Evolutionary conservation across 305 asterid genomes (phyloP), one percentile per base, ranked within the genome.

Genomic region (Fraxinus sp.): DNA sequence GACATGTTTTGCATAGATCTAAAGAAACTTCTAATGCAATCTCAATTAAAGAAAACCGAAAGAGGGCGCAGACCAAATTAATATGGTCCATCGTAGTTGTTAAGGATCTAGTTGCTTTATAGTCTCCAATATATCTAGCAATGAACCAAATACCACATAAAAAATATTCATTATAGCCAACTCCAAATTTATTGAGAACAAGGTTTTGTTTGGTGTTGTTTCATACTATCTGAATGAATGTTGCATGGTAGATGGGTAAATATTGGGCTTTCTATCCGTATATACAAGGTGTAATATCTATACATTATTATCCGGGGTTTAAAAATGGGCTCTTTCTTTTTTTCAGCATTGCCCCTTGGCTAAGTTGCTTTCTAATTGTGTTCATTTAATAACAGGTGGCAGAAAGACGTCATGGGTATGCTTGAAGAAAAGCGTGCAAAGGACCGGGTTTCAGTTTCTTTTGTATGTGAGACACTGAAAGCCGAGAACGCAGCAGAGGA

Each of bases 401-500:
- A 95, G 83, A 89, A 93, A 83, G 99, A 95, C 86, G 94, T 96
- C 36, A 93, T 91, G 76, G 94, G 94, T 57, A 90, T 97, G 98
- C 83, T 97, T 41, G 98, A 97, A 81, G 88, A 92, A 89, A 93
- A 92, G 90, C 92, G 89, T 33, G 86, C 82, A 79, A 91, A 91
- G 85, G 14, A 26, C 82, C 88, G 87, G 88, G 89, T 90, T 83
- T 86, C 87, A 3, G 92, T 97, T 85, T 90, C 92, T 52, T 97
- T 97, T 18, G 95, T 92, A 81, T 97, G 99, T 64, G 99, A 95
- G 84, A 95, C 98, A 28, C 85, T 97, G 85, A 97, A 95, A 89
- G 92, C 98, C 76, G 99, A 93, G 20, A 83, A 92, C 85, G 94
- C 93, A 80, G 99, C 99, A 7, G 97, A 93, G 89, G 97, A 93